phyloP scores from a whole-genome alignment of 164 flowering plant species.

The Dillenia suffruticosa region DNA sequence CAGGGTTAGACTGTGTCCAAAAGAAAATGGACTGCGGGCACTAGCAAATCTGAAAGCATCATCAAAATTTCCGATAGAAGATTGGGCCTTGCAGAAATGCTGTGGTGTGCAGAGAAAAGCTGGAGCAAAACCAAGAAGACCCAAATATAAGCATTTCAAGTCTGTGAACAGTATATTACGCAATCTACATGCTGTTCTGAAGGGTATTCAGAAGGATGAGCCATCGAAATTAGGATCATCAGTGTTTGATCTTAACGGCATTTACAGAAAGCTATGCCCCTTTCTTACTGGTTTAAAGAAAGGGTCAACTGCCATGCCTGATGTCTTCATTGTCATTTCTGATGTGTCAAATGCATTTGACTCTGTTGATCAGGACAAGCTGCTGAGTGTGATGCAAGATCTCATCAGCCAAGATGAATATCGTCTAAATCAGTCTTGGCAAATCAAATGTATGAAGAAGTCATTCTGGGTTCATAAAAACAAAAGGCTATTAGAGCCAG shows the following conservation, averaged over 20 bases:
- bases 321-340: slow-evolving; percentile 53
- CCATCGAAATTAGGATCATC: slow-evolving; percentile 75
- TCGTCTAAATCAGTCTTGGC: slow-evolving; percentile 28
- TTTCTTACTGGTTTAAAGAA: slow-evolving; percentile 47
- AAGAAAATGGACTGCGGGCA: slow-evolving; percentile 58
- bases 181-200: slow-evolving; percentile 59
- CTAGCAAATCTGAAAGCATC: slow-evolving; percentile 69
- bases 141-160: slow-evolving; percentile 27
- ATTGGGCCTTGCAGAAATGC: slow-evolving; percentile 11
- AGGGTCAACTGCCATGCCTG: slow-evolving; percentile 26
- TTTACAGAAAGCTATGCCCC: slow-evolving; percentile 60
- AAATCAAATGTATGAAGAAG: slow-evolving; percentile 47
- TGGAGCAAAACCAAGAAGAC: neutral
- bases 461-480: slow-evolving; percentile 32
- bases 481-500: slow-evolving; percentile 19
- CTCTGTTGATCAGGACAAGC: slow-evolving; percentile 72
- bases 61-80: slow-evolving; percentile 28
- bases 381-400: slow-evolving; percentile 61
- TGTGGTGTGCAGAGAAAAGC: slow-evolving; percentile 6
- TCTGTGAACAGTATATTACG: slow-evolving; percentile 60
- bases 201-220: slow-evolving; percentile 43
- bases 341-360: slow-evolving; percentile 95
- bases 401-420: slow-evolving; percentile 44
- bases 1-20: slow-evolving; percentile 70
- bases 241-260: slow-evolving; percentile 78